Conservation (phyloP, 768 basidiomycete species). For the Tephrocybe sp. region DNA sequence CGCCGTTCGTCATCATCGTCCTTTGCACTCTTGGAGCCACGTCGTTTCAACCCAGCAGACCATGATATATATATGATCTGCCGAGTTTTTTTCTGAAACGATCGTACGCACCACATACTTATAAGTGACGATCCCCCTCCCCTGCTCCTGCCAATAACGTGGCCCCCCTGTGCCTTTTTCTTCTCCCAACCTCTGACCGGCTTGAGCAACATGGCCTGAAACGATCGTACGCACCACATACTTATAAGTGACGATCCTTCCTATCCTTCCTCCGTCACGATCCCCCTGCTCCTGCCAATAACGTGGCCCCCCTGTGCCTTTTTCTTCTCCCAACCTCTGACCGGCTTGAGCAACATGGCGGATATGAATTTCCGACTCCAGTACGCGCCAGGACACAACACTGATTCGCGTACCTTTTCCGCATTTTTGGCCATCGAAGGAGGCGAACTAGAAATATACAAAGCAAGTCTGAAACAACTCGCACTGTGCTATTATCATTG, state of each 20-base stretch:
- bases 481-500: background rate
- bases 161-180: background rate
- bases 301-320: background rate
- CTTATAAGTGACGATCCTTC: background rate
- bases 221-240: background rate
- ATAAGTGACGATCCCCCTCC: background rate
- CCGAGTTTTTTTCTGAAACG: background rate
- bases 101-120: background rate
- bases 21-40: background rate
- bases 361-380: slow-evolving; percentile 40
- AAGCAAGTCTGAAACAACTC: slow-evolving; percentile 25
- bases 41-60: slow-evolving; percentile 4
- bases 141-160: background rate
- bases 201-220: no score
- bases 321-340: background rate
- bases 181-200: background rate
- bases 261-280: no score
- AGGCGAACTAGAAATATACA: slow-evolving; percentile 41
- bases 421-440: slow-evolving; percentile 28
- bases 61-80: slow-evolving; percentile 2
- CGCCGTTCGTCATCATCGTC: background rate
- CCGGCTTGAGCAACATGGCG: slow-evolving; percentile 2
- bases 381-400: slow-evolving; percentile 25
- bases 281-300: background rate
- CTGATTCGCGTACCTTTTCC: slow-evolving; percentile 46